Percentiles rank a stretch among this genome's conserved stretches.
Conservation (phyloP, 2,329 filamentous ascomycete species). For the Pleomassaria siparia region DNA sequence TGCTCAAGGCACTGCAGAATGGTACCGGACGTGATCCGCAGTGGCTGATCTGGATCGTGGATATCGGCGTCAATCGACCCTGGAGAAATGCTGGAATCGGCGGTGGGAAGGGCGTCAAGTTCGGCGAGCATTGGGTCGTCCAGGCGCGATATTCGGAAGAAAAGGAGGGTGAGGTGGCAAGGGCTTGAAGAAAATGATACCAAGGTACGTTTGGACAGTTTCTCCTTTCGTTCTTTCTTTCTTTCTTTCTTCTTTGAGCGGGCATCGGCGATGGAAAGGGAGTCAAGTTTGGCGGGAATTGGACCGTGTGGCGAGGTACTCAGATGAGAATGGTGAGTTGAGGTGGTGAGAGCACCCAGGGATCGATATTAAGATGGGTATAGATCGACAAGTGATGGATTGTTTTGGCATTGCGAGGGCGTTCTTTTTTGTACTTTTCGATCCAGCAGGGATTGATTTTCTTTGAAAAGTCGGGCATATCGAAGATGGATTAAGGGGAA, state of each 20-base stretch:
- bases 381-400: background rate
- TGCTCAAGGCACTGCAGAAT: slow-evolving; percentile 73
- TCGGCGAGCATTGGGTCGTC: slow-evolving; percentile 83
- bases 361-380: no score
- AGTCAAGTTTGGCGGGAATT: no score
- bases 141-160: slow-evolving; percentile 56
- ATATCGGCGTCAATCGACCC: slow-evolving; percentile 82
- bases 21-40: slow-evolving; percentile 55
- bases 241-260: no score
- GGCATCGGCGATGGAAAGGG: background rate
- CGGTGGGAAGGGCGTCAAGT: slow-evolving; percentile 81
- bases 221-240: no score
- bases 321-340: no score
- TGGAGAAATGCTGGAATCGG: slow-evolving; percentile 79
- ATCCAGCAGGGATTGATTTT: no score
- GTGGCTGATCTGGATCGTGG: slow-evolving; percentile 82
- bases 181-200: slow-evolving; percentile 8
- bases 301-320: no score
- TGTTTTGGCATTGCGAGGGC: slow-evolving; percentile 8
- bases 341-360: no score
- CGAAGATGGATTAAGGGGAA: no score
- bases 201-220: no score
- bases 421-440: background rate
- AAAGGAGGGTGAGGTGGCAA: slow-evolving; percentile 5
- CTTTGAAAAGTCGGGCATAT: no score